phyloP scores from a whole-genome alignment of 805 yeast genomes.

The Cyberlindnera americana region DNA sequence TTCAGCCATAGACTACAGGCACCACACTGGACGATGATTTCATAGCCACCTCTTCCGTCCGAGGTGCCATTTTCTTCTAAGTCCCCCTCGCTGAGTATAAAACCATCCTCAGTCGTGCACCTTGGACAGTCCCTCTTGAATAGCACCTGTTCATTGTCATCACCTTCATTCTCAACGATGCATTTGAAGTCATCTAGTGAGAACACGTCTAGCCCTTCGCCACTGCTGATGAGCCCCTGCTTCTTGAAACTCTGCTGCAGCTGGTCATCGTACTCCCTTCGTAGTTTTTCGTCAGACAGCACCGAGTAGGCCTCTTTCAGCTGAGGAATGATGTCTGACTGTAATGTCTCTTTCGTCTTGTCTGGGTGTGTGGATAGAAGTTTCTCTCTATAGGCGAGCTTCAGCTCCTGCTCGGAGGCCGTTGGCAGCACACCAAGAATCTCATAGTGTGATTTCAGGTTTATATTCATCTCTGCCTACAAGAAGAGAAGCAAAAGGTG shows the following conservation, averaged over 20 bases:
- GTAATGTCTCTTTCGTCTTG: constrained; percentile 36
- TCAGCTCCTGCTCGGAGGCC: constrained; percentile 42
- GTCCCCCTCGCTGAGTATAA: constrained; percentile 57
- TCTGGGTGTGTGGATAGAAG: constrained; percentile 79
- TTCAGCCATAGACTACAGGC: constrained; percentile 86
- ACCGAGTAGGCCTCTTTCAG: constrained; percentile 65
- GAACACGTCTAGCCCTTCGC: constrained; percentile 67
- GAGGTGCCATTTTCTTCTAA: constrained; percentile 49
- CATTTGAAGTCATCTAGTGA: constrained; percentile 60
- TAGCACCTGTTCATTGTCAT: constrained; percentile 31
- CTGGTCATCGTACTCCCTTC: constrained; percentile 51
- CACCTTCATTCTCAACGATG: constrained; percentile 34
- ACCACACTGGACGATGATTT: constrained; percentile 72
- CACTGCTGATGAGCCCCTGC: constrained; percentile 37
- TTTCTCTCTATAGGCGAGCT: constrained; percentile 57
- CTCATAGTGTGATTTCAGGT: constrained; percentile 44
- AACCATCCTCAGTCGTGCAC: constrained; percentile 51
- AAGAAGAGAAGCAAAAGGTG: no score
- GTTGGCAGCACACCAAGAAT: constrained; percentile 48
- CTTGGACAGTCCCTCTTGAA: constrained; percentile 64
- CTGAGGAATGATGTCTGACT: constrained; percentile 34
- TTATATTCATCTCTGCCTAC: constrained; percentile 9
- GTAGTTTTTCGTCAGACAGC: constrained; percentile 38
- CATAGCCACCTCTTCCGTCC: constrained; percentile 50
- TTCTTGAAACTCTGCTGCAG: constrained; percentile 33